Evolutionary conservation across 306 rosid genomes (phyloP).

Genomic region (Vicia villosa): DNA sequence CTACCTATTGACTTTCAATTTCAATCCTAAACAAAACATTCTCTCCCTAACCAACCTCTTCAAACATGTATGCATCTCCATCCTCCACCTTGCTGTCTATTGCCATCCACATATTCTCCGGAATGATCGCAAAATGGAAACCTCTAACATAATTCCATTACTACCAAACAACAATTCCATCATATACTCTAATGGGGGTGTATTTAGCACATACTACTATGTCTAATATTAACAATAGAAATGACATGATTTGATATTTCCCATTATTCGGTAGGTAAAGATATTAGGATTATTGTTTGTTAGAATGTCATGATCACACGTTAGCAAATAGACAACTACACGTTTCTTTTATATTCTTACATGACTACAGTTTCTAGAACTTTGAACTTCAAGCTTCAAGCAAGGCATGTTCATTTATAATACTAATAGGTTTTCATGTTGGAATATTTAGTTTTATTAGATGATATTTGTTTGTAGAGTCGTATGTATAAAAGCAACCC

Average conservation of each 20-base stretch:
- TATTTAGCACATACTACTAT: not conserved
- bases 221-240: constrained; percentile 16
- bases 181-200: constrained; percentile 14
- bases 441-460: not conserved
- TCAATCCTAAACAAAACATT: constrained; percentile 21
- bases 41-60: not conserved
- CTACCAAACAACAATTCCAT: constrained; percentile 34
- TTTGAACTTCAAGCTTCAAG: constrained; percentile 9
- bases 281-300: constrained; percentile 37
- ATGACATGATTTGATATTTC: constrained; percentile 26
- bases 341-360: constrained; percentile 28
- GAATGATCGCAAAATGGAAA: constrained; percentile 22
- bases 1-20: constrained; percentile 41
- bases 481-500: not conserved
- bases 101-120: constrained; percentile 39
- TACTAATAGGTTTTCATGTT: not conserved
- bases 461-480: not conserved
- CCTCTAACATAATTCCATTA: constrained; percentile 20
- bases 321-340: constrained; percentile 44
- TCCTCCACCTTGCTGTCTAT: constrained; percentile 21
- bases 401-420: not conserved
- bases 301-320: constrained; percentile 54
- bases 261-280: constrained; percentile 36
- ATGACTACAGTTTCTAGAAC: constrained; percentile 50
- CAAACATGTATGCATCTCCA: not conserved